Base-by-base conservation (phyloP, 805 yeast species). In the Pichia pseudocactophila region DNA sequence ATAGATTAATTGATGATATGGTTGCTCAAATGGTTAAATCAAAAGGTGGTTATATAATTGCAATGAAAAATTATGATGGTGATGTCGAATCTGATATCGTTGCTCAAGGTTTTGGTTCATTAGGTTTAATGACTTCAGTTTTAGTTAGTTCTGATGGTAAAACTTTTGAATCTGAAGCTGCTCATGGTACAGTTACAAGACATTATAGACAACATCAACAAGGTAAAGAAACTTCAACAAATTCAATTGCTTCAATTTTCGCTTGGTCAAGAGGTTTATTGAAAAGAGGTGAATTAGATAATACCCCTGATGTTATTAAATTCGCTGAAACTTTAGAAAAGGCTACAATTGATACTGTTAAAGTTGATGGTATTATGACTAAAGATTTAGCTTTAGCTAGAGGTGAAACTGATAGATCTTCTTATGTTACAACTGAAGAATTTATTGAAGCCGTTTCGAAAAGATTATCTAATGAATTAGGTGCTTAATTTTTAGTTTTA, bases 111-210 rank as follows among this genome's bases (percentile, higher is more conserved):
- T 90, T 90, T 56, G 97, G 97, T 31, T 89, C 97, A 16, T 73
- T 90, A 52, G 97, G 97, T 34, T 74, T 90, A 54, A 90, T 90
- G 97, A 88, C 97, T 27, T 90, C 97, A 3, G 95, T 87, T n/a
- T 75, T 90, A 54, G 78, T 88, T 59, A 80, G 97, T n/a, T 94
- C 97, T 39, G 97, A 90, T 64, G 97, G 97, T 20, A 85, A 84
- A 70, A 81, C 96, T 12, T 89, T 86, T 63, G 97, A 90, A 71
- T 71, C 88, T 42, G 97, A 90, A 71, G 97, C 97, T 46, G 97
- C 97, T n/a, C 97, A 90, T 63, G 97, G 97, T 44, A 90, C 97
- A 12, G 97, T 90, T 54, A 90, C 97, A 37, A 84, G 97, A 70
- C 97, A 90, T 65, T 90, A 74, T 70, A 83, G 97, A 71, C 92